phyloP scores from a whole-genome alignment of 257 asterid species.

The Plectranthus barbatus region DNA sequence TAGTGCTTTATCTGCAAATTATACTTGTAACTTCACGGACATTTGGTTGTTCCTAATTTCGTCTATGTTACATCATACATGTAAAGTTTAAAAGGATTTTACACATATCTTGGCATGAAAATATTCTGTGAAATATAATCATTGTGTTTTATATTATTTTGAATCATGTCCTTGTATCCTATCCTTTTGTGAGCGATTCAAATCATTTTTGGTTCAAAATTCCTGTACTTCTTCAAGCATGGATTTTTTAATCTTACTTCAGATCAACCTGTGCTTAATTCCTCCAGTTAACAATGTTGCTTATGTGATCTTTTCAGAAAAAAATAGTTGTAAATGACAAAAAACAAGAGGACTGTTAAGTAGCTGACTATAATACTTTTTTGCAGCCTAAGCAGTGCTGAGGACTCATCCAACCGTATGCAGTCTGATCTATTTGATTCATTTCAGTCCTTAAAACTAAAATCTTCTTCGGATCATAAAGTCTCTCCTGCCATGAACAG shows the following conservation, averaged over 20 bases:
- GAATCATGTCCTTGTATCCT: not conserved
- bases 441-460: conserved; percentile 61
- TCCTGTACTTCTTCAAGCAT: not conserved
- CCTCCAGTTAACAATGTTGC: not conserved
- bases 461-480: conserved; percentile 39
- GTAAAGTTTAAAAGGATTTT: no score
- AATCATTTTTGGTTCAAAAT: not conserved
- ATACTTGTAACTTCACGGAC: not conserved
- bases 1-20: not conserved
- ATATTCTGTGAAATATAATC: not conserved
- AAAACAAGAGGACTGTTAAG: not conserved
- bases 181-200: not conserved
- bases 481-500: conserved; percentile 65
- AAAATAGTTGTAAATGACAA: not conserved
- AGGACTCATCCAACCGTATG: conserved; percentile 32
- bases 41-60: not conserved
- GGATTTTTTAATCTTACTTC: not conserved
- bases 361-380: not conserved
- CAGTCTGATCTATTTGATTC: conserved; percentile 76
- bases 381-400: conserved; percentile 60
- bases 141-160: not conserved
- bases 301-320: conserved; percentile 1
- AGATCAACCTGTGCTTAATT: not conserved
- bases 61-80: not conserved
- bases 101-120: not conserved